Conservation (phyloP, 2,329 filamentous ascomycete species). For the Coniochaeta hoffmannii region DNA sequence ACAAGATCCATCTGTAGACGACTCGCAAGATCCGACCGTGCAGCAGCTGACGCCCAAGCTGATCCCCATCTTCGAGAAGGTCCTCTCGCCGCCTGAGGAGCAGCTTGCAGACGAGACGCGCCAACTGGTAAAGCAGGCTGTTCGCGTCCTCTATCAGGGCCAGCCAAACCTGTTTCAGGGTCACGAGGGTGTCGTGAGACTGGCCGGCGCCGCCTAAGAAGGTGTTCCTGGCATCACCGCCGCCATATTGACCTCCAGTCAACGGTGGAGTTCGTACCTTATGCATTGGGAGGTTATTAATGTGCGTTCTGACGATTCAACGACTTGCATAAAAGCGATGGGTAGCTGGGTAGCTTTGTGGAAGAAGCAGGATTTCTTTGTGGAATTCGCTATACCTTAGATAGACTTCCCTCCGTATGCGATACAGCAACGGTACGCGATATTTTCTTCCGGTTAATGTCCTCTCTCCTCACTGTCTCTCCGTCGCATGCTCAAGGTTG, state of each 20-base stretch:
- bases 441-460: not conserved
- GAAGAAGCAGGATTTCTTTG: not conserved
- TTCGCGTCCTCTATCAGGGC: conserved; percentile 35
- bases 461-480: not conserved
- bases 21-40: conserved; percentile 60
- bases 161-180: conserved; percentile 23
- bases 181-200: conserved; percentile 20
- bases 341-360: not conserved
- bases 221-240: not conserved
- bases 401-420: not conserved
- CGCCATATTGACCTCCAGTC: not conserved
- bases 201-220: conserved; percentile 14
- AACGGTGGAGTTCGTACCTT: not conserved
- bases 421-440: not conserved
- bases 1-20: conserved; percentile 35
- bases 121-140: conserved; percentile 56
- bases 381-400: not conserved
- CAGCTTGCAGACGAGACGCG: conserved; percentile 70
- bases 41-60: conserved; percentile 63
- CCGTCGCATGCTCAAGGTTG: not conserved
- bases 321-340: conserved; percentile 2
- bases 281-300: not conserved
- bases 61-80: conserved; percentile 64
- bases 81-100: conserved; percentile 63
- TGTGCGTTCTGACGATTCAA: not conserved